These are phyloP conservation scores for Comarum palustre DNA, from an alignment of 306 rosid species.

Conservation along the genomic window DNA sequence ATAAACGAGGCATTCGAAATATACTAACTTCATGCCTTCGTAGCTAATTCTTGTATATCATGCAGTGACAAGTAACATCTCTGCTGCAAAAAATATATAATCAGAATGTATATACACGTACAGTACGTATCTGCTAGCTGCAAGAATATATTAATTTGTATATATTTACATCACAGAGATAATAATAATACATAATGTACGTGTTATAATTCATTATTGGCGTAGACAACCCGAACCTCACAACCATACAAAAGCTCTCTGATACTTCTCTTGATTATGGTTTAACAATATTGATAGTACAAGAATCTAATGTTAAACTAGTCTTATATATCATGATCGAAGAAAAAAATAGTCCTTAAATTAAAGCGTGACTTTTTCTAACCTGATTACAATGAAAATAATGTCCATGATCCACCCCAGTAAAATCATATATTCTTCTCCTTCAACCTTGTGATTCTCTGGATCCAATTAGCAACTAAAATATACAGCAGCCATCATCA, in stretches of 20 bases:
- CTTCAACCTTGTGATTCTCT: conserved; percentile 28
- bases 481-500: conserved; percentile 14
- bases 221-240: conserved; percentile 3
- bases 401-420: conserved; percentile 22
- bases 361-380: background rate
- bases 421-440: conserved; percentile 26
- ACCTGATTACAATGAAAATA: background rate
- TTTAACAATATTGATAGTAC: conserved; percentile 2
- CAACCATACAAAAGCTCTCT: background rate
- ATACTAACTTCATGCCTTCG: background rate
- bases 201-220: background rate
- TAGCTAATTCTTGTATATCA: background rate
- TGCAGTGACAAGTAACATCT: background rate
- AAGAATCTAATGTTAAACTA: conserved; percentile 18
- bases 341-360: conserved; percentile 3
- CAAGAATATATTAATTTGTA: background rate
- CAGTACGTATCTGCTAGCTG: background rate
- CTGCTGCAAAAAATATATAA: background rate
- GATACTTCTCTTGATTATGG: conserved; percentile 15
- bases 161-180: background rate
- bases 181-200: background rate
- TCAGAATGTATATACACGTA: background rate
- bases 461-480: conserved; percentile 28
- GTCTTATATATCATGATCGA: background rate
- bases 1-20: background rate